Evolutionary conservation across 78 protist genomes (phyloP).

Genomic region (Dictyostelium brefeldianum): DNA sequence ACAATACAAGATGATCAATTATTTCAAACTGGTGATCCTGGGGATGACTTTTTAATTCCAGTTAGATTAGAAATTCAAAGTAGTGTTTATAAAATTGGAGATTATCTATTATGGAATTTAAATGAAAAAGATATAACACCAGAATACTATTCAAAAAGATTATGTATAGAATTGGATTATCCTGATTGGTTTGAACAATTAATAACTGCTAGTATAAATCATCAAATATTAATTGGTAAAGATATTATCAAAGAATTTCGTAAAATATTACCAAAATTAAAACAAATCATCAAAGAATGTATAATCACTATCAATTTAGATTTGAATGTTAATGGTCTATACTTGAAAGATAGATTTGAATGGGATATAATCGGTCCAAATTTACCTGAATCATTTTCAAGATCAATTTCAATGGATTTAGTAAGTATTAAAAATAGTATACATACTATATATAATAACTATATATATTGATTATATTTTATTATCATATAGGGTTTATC

Average conservation of each 20-base stretch:
- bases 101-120: conserved; percentile 60
- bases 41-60: conserved; percentile 63
- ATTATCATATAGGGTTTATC: conserved; percentile 33
- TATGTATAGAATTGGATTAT: conserved; percentile 61
- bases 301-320: conserved; percentile 34
- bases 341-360: conserved; percentile 54
- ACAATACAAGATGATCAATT: not conserved
- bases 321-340: conserved; percentile 51
- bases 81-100: conserved; percentile 32
- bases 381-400: conserved; percentile 59
- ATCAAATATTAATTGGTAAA: conserved; percentile 31
- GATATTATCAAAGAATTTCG: conserved; percentile 24
- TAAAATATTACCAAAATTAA: conserved; percentile 28
- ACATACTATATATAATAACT: not conserved
- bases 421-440: not conserved
- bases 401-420: conserved; percentile 49
- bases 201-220: not conserved
- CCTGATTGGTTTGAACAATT: conserved; percentile 72
- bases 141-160: conserved; percentile 36
- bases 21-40: conserved; percentile 10
- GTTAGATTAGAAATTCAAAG: conserved; percentile 46
- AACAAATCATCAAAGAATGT: not conserved
- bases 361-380: conserved; percentile 70
- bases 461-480: no score
- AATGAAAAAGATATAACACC: conserved; percentile 62